Percentiles rank a stretch among this genome's conserved stretches.
Conservation (phyloP, 2,329 filamentous ascomycete genomes). For the Aspergillus bombycis region DNA sequence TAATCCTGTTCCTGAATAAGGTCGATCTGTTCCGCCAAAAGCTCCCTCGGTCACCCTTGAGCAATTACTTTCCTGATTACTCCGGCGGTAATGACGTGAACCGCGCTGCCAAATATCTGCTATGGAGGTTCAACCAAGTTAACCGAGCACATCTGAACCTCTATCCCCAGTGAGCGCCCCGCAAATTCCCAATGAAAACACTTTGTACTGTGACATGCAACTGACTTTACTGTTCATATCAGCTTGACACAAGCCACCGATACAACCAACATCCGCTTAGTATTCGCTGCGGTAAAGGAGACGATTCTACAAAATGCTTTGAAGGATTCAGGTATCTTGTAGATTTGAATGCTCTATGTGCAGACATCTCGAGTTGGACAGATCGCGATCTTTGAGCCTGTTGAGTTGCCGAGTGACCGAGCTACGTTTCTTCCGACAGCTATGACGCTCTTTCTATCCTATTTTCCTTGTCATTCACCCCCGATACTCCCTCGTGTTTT, state of each 20-base stretch:
- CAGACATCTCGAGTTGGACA: not conserved
- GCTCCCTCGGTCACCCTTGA: constrained; percentile 81
- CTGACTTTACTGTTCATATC: constrained; percentile 28
- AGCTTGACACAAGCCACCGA: constrained; percentile 98
- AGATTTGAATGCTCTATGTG: constrained; percentile 1
- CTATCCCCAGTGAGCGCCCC: constrained; percentile 83
- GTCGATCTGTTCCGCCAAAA: constrained; percentile 98
- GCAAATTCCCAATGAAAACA: not conserved
- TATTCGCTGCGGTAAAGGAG: constrained; percentile 98
- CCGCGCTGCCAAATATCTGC: constrained; percentile 92
- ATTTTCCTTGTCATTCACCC: constrained; percentile 13
- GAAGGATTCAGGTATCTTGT: constrained; percentile 96
- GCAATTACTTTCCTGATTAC: constrained; percentile 97
- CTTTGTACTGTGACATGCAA: not conserved
- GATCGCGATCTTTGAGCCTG: not conserved
- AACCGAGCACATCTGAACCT: constrained; percentile 94
- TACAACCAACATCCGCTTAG: constrained; percentile 95
- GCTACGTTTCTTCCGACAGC: constrained; percentile 10
- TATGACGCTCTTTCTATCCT: constrained; percentile 19
- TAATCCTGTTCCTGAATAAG: constrained; percentile 98
- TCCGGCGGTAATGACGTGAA: constrained; percentile 97
- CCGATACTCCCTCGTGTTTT: constrained; percentile 19
- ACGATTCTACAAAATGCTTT: constrained; percentile 98
- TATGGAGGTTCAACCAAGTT: constrained; percentile 99
- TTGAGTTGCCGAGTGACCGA: not conserved